phyloP scores from a whole-genome alignment of 2,329 filamentous ascomycete species.

The Parafenestella ontariensis region DNA sequence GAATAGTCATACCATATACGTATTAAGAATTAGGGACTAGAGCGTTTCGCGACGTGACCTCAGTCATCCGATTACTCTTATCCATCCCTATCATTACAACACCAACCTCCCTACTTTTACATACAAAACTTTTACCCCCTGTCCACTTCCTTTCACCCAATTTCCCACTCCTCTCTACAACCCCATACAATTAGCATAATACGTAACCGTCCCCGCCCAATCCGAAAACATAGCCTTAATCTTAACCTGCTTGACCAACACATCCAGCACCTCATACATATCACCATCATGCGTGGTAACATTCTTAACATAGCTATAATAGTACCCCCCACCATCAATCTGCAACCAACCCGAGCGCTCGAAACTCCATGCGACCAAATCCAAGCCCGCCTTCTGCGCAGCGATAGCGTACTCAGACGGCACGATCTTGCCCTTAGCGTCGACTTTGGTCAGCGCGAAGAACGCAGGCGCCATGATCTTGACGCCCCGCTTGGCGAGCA shows the following conservation, averaged over 20 bases:
- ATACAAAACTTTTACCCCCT: too few species aligned
- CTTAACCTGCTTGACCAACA: conserved; percentile 67
- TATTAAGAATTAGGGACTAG: too few species aligned
- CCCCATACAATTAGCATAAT: conserved; percentile 74
- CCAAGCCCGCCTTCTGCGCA: conserved; percentile 67
- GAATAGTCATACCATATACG: too few species aligned
- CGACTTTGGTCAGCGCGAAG: conserved; percentile 64
- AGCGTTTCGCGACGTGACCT: neutral
- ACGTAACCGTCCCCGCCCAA: conserved; percentile 73
- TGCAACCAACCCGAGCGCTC: conserved; percentile 69
- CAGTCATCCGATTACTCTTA: neutral
- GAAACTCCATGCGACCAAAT: conserved; percentile 73
- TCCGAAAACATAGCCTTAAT: conserved; percentile 71
- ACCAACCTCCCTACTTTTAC: neutral
- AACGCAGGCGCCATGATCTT: conserved; percentile 69
- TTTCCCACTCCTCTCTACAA: conserved; percentile 29
- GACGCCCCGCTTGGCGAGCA: conserved; percentile 65
- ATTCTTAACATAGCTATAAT: conserved; percentile 51
- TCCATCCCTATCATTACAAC: neutral
- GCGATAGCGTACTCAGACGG: conserved; percentile 68
- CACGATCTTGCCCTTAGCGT: conserved; percentile 61
- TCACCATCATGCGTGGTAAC: conserved; percentile 70
- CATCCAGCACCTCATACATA: conserved; percentile 68
- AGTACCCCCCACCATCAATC: conserved; percentile 54
- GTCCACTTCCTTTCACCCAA: too few species aligned